Percentiles rank a stretch among this genome's conserved stretches.
These are phyloP conservation scores for Aechmea fasciata DNA, from an alignment of 176 grass and related monocot genomes.

Conservation along the genomic window DNA sequence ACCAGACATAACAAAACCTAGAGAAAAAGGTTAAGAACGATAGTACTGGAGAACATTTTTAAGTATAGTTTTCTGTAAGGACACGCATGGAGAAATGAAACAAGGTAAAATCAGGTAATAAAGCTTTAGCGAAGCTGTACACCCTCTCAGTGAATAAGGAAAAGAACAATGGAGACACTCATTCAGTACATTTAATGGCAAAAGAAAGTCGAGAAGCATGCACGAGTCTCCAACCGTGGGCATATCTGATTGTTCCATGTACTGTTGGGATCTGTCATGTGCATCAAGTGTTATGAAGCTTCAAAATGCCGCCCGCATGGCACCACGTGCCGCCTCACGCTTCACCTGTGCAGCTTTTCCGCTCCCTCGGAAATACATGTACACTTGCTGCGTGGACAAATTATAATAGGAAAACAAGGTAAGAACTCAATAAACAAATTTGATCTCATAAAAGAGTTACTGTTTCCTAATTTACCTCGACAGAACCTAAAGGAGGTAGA, in stretches of 20 bases:
- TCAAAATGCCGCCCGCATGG: slow-evolving; percentile 78
- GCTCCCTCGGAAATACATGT: slow-evolving; percentile 96
- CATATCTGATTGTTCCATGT: neutral
- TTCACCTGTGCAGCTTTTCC: slow-evolving; percentile 82
- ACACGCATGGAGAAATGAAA: neutral
- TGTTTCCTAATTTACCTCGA: too few relatives aligned
- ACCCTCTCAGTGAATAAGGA: slow-evolving; percentile 1
- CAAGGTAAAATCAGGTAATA: neutral
- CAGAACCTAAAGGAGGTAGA: too few relatives aligned
- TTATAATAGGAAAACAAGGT: slow-evolving; percentile 19
- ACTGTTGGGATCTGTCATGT: neutral
- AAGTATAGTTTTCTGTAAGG: neutral
- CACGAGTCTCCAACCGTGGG: neutral
- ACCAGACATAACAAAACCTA: neutral
- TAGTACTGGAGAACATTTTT: neutral
- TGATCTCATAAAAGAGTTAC: neutral
- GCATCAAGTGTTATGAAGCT: neutral
- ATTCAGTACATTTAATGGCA: too few relatives aligned
- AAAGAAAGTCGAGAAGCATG: neutral
- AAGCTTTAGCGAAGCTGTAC: slow-evolving; percentile 1
- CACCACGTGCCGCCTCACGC: slow-evolving; percentile 58
- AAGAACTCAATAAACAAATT: neutral
- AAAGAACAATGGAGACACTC: neutral
- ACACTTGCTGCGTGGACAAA: slow-evolving; percentile 64
- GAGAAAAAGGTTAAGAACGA: neutral